Evolutionary conservation across 495 filamentous ascomycete species (phyloP).

Genomic region (Annulohypoxylon moriforme): DNA sequence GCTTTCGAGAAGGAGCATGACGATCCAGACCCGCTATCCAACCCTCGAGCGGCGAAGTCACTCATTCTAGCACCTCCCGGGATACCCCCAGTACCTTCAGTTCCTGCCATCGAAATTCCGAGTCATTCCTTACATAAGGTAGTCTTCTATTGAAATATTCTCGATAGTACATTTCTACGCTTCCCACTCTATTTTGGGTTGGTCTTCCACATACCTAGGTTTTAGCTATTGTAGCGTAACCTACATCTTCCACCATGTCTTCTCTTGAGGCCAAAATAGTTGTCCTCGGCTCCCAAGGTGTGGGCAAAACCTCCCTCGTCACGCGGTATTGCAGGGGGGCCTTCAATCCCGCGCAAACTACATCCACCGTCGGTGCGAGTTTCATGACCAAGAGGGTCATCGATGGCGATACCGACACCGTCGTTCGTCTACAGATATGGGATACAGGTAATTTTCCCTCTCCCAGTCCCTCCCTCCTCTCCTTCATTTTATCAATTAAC

Average conservation of each 20-base stretch:
- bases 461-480: neutral
- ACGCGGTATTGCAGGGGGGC: constrained; percentile 85
- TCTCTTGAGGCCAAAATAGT: constrained; percentile 93
- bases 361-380: constrained; percentile 89
- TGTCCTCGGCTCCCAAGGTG: constrained; percentile 88
- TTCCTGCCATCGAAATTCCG: neutral
- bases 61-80: constrained; percentile 20
- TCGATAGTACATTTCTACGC: constrained; percentile 1
- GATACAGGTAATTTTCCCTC: constrained; percentile 67
- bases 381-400: constrained; percentile 94
- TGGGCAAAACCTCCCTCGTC: constrained; percentile 94
- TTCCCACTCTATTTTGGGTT: neutral
- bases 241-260: constrained; percentile 52
- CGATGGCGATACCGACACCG: constrained; percentile 81
- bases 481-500: neutral
- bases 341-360: constrained; percentile 75
- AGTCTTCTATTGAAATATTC: neutral
- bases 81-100: constrained; percentile 9
- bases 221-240: neutral
- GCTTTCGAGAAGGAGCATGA: constrained; percentile 42
- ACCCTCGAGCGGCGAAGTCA: constrained; percentile 31
- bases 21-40: constrained; percentile 38
- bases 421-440: constrained; percentile 90
- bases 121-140: constrained; percentile 11
- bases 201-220: neutral